Conservation (phyloP, 495 filamentous ascomycete species). For the Friedmanniomyces simplex region DNA sequence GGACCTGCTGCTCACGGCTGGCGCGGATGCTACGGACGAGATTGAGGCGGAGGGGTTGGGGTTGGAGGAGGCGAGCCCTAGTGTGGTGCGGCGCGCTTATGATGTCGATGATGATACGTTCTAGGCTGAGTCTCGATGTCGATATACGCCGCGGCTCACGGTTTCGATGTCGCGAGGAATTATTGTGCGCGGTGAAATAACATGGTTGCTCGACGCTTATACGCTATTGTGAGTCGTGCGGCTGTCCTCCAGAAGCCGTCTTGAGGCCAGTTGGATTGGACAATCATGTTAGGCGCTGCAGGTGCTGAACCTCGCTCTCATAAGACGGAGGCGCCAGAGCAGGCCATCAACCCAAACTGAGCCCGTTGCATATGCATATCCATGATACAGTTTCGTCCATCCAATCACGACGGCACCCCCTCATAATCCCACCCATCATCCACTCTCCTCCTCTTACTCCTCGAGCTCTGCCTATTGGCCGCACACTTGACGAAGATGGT, state of each 20-base stretch:
- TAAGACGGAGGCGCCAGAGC: too few relatives aligned
- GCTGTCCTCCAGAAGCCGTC: too few relatives aligned
- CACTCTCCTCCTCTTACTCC: conserved; percentile 41
- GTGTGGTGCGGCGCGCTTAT: conserved; percentile 17
- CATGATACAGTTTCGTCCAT: background rate
- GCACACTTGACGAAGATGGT: conserved; percentile 57
- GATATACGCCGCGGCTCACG: too few relatives aligned
- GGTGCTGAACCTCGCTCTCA: background rate
- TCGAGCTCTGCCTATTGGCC: conserved; percentile 44
- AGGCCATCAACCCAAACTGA: background rate
- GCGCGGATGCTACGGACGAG: conserved; percentile 43
- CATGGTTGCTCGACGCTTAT: too few relatives aligned
- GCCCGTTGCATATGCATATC: too few relatives aligned
- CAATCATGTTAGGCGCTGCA: too few relatives aligned
- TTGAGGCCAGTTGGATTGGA: too few relatives aligned
- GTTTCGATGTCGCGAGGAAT: too few relatives aligned
- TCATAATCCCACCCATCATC: conserved; percentile 57
- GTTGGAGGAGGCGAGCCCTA: conserved; percentile 20
- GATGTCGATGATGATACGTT: conserved; percentile 21
- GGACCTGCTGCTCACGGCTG: conserved; percentile 78
- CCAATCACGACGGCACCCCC: conserved; percentile 41
- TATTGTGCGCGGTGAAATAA: too few relatives aligned
- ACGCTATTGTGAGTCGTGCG: too few relatives aligned
- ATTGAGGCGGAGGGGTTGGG: conserved; percentile 8
- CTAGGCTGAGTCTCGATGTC: background rate